These are phyloP conservation scores for Chlorella sp. DNA, from an alignment of 139 green algal species.

Conservation along the genomic window DNA sequence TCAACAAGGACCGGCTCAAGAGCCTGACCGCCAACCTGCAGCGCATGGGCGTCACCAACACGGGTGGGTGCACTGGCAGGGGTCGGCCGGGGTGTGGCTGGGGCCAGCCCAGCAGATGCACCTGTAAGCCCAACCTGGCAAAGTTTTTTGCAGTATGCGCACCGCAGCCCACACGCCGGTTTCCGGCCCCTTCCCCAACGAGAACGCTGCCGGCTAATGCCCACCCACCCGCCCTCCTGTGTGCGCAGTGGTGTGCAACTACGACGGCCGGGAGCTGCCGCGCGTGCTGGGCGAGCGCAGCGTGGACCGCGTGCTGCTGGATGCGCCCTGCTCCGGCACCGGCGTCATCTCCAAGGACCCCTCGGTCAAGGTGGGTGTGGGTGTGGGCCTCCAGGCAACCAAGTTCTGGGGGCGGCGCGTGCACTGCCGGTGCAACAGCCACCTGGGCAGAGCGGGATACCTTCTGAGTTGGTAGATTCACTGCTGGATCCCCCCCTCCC, in stretches of 20 bases:
- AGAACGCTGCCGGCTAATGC: neutral
- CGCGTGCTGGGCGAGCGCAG: slow-evolving; percentile 82
- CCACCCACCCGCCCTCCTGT: neutral
- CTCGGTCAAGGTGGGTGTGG: slow-evolving; percentile 84
- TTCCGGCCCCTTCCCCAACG: too few species aligned
- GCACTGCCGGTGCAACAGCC: too few species aligned
- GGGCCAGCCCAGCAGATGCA: too few species aligned
- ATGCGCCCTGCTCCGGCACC: slow-evolving; percentile 98
- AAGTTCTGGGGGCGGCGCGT: too few species aligned
- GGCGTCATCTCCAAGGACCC: slow-evolving; percentile 96
- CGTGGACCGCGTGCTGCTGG: slow-evolving; percentile 95
- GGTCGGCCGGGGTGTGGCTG: neutral
- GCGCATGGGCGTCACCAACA: slow-evolving; percentile 96
- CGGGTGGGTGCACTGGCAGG: slow-evolving; percentile 14
- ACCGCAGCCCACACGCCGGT: too few species aligned
- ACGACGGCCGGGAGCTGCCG: slow-evolving; percentile 88
- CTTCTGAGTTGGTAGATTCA: too few species aligned
- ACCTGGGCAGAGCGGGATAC: too few species aligned
- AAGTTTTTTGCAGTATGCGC: too few species aligned
- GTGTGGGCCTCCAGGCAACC: too few species aligned
- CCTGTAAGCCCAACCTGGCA: too few species aligned
- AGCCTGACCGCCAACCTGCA: slow-evolving; percentile 93
- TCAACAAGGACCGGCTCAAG: slow-evolving; percentile 92
- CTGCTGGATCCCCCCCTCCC: neutral
- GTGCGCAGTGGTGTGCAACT: slow-evolving; percentile 87